Base-by-base conservation (phyloP, 495 filamentous ascomycete species). In the Stereocaulon alpinum region DNA sequence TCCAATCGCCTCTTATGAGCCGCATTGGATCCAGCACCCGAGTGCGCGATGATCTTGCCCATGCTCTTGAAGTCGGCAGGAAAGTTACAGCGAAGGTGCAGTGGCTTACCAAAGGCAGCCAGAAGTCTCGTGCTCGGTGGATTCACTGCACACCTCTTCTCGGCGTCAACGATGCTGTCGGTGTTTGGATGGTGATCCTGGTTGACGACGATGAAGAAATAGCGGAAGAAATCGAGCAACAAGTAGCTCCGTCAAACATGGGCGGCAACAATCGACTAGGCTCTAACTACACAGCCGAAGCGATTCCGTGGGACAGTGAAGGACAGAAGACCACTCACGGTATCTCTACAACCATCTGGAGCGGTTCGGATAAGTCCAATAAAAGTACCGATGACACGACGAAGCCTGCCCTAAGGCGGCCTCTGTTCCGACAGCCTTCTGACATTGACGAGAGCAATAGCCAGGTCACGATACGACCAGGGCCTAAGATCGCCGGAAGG, bases 71-170 rank as follows among this genome's bases (percentile, higher is more conserved):
- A 45, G 72, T 76, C 50, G 83, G 83, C 10, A 75, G 82, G 22
- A 82, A 81, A 60, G 83, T 86, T 30, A 86, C 83, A 0, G 83
- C 83, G 0, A 81, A 83, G 42, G 76, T 86, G 45, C 79, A 77
- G 51, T 86, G 83, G 83, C 64, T 80, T 34, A 70, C 76, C 9
- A 68, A 72, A 47, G 70, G 69, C 14, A 76, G 67, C 22, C 67
- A 72, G 12, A 73, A 80, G 47, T 82, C 78, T 4, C 73, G 79
- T 12, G 71, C 75, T 43, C 74, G 80, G 42, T 84, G 79, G 80
- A 79, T 83, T 10, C 79, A 83, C 62, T 84, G 81, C 63, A 84
- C 82, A 30, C 82, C 82, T 3, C 65, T 86, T 27, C 37, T 83
- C 14, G 82, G 81, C 14, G 76, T 67, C 56, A 80, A 84, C 66